A percentile compares a stretch with the other conserved stretches of the same genome.
Conservation (phyloP, 371 early-diverging fungal genomes). For the Rhizopus delemar region DNA sequence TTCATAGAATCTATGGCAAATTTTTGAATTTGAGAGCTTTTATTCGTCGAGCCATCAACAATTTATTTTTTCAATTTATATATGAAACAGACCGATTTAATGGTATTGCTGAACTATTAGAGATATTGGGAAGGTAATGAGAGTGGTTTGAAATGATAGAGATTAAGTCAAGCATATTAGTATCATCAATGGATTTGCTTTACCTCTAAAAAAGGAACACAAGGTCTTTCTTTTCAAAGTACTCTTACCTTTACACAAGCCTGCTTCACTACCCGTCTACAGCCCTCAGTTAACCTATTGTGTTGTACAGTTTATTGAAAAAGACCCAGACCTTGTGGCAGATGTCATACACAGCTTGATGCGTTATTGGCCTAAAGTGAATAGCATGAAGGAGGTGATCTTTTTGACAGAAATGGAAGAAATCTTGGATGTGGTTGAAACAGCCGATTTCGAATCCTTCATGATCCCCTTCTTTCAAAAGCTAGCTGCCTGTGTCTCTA, state of each 20-base stretch:
- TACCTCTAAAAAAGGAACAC: slow-evolving; percentile 97
- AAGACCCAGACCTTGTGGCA: slow-evolving; percentile 89
- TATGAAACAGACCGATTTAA: slow-evolving; percentile 96
- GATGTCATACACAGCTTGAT: slow-evolving; percentile 88
- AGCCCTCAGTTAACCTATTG: slow-evolving; percentile 97
- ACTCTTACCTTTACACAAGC: slow-evolving; percentile 94
- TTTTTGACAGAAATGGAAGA: slow-evolving; percentile 96
- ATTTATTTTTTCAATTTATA: slow-evolving; percentile 95
- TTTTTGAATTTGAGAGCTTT: slow-evolving; percentile 94
- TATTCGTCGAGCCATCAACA: slow-evolving; percentile 94
- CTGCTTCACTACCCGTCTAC: slow-evolving; percentile 85
- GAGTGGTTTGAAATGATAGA: neutral
- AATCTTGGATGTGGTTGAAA: slow-evolving; percentile 91
- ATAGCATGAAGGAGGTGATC: slow-evolving; percentile 97
- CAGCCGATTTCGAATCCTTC: slow-evolving; percentile 82
- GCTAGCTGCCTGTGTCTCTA: slow-evolving; percentile 87
- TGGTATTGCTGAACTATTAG: slow-evolving; percentile 95
- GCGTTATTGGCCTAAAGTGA: slow-evolving; percentile 97
- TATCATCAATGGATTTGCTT: slow-evolving; percentile 98
- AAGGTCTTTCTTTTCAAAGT: slow-evolving; percentile 90
- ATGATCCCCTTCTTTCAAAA: slow-evolving; percentile 90
- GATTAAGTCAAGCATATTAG: slow-evolving; percentile 35
- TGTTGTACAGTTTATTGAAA: slow-evolving; percentile 96
- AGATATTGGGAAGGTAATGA: slow-evolving; percentile 85
- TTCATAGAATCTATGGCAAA: slow-evolving; percentile 98